phyloP scores from a whole-genome alignment of 768 basidiomycete genomes.

The Boletus subcaerulescens region DNA sequence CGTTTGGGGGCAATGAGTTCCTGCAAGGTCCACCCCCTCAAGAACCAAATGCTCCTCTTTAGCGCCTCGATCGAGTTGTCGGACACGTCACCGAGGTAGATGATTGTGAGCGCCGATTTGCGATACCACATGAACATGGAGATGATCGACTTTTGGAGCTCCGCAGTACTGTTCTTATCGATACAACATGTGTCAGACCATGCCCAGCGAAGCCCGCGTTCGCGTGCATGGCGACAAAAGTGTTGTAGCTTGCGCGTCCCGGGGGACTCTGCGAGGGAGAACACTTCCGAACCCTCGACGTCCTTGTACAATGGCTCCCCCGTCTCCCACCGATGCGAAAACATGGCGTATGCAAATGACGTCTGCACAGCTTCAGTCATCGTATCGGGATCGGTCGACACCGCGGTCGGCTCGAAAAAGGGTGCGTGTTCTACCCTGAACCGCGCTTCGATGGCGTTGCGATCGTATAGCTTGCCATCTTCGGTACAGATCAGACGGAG shows the following conservation, averaged over 20 bases:
- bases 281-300: conserved; percentile 15
- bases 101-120: conserved; percentile 22
- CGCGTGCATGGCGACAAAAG: conserved; percentile 19
- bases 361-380: conserved; percentile 7
- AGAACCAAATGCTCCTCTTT: conserved; percentile 23
- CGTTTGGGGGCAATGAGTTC: too few relatives aligned
- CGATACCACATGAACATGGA: conserved; percentile 33
- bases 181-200: conserved; percentile 32
- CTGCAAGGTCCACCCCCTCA: conserved; percentile 20
- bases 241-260: conserved; percentile 14
- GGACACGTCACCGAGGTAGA: conserved; percentile 22
- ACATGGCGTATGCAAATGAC: conserved; percentile 22
- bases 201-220: conserved; percentile 22
- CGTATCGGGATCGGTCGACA: background rate
- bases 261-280: conserved; percentile 10
- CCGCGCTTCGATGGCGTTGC: conserved; percentile 10
- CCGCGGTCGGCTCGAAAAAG: conserved; percentile 9
- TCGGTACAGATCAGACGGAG: conserved; percentile 25
- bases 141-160: conserved; percentile 28
- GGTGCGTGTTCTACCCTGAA: conserved; percentile 13
- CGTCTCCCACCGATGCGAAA: conserved; percentile 24
- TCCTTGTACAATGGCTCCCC: conserved; percentile 17
- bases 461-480: conserved; percentile 23
- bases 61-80: conserved; percentile 14
- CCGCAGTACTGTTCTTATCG: conserved; percentile 27